These are phyloP conservation scores for Friedmanniomyces endolithicus DNA, from an alignment of 495 filamentous ascomycete genomes.

Conservation along the genomic window DNA sequence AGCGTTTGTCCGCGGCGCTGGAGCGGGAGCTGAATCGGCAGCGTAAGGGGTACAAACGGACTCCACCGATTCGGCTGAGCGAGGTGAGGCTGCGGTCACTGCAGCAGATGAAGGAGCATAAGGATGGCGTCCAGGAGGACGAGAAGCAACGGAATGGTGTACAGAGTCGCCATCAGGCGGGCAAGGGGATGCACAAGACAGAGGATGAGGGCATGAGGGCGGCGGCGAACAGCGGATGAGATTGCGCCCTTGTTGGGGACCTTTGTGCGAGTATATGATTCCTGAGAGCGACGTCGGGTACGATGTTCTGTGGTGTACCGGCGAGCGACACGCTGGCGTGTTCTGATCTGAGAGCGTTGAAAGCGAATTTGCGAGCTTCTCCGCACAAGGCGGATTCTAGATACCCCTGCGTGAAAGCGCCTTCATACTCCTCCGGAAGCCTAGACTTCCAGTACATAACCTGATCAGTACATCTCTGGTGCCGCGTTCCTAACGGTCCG, in stretches of 20 bases:
- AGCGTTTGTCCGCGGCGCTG: constrained; percentile 55
- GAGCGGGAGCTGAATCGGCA: constrained; percentile 38
- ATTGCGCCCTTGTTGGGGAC: not conserved
- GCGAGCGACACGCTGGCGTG: too few relatives aligned
- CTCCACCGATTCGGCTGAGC: constrained; percentile 14
- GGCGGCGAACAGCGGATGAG: not conserved
- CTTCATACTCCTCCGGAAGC: too few relatives aligned
- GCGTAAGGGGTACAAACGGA: constrained; percentile 13
- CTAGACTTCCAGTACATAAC: too few relatives aligned
- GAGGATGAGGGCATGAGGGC: not conserved
- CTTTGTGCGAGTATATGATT: too few relatives aligned
- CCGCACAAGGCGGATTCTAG: too few relatives aligned
- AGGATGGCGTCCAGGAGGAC: not conserved
- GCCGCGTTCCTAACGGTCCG: too few relatives aligned
- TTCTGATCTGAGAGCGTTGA: too few relatives aligned
- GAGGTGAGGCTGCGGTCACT: constrained; percentile 1
- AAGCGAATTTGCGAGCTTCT: too few relatives aligned
- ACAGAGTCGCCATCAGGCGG: not conserved
- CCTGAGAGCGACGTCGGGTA: too few relatives aligned
- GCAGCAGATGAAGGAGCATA: not conserved
- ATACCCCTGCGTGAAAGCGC: too few relatives aligned
- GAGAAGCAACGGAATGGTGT: not conserved
- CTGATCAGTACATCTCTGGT: too few relatives aligned
- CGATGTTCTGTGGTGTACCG: too few relatives aligned
- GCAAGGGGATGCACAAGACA: not conserved